Evolutionary conservation across 768 basidiomycete genomes (phyloP).

Genomic region (Leccinum subtestaceum): DNA sequence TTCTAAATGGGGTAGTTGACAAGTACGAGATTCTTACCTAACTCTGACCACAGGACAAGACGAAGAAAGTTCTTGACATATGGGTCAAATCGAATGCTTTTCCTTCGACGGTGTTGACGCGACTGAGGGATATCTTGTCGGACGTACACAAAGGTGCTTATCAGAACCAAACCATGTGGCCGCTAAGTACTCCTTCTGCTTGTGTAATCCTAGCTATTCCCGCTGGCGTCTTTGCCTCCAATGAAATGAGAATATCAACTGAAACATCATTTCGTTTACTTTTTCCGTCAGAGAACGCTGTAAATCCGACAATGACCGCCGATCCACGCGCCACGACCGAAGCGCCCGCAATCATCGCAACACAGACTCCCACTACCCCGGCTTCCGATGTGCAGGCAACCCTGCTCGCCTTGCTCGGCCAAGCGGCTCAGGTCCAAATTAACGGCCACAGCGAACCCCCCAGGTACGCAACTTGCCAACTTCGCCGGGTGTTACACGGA

Average conservation of each 20-base stretch:
- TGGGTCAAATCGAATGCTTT: conserved; percentile 94
- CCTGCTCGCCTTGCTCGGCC: conserved; percentile 65
- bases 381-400: conserved; percentile 52
- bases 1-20: conserved; percentile 41
- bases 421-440: conserved; percentile 56
- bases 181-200: conserved; percentile 76
- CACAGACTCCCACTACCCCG: conserved; percentile 26
- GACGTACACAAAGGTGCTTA: conserved; percentile 86
- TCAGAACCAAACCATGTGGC: conserved; percentile 57
- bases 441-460: conserved; percentile 26
- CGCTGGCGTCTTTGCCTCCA: conserved; percentile 39
- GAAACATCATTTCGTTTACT: conserved; percentile 54
- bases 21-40: conserved; percentile 32
- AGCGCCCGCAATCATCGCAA: conserved; percentile 26
- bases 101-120: conserved; percentile 68
- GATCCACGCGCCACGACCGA: conserved; percentile 39
- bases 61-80: conserved; percentile 95
- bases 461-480: conserved; percentile 35
- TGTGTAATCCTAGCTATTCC: conserved; percentile 66
- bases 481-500: background rate
- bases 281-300: conserved; percentile 54
- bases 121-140: conserved; percentile 67
- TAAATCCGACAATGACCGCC: conserved; percentile 36
- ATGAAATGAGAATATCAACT: conserved; percentile 62
- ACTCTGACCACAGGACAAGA: conserved; percentile 77